phyloP scores from a whole-genome alignment of 495 filamentous ascomycete genomes.

The Neurospora tetraspora region DNA sequence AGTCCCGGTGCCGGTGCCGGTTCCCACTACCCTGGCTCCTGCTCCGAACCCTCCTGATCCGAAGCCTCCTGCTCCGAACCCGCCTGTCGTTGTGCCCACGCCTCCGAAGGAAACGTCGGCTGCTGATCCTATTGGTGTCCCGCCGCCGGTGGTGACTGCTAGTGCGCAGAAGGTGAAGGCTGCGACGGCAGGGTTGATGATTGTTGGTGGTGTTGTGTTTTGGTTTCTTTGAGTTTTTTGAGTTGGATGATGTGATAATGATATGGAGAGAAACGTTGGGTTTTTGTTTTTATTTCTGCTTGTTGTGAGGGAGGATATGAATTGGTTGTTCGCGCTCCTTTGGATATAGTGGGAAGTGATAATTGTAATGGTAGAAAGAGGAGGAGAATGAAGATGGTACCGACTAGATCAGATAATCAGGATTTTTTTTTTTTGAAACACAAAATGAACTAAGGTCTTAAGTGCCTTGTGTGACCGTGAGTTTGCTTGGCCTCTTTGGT shows the following conservation, averaged over 20 bases:
- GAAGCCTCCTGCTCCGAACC: not conserved
- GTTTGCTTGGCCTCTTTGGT: not conserved
- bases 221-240: conserved; percentile 2
- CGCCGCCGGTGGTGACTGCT: not conserved
- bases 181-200: conserved; percentile 7
- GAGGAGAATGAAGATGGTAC: not conserved
- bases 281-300: not conserved
- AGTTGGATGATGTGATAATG: not conserved
- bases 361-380: not conserved
- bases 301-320: not conserved
- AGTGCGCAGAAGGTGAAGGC: not conserved
- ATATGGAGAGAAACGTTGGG: not conserved
- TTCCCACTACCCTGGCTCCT: not conserved
- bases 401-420: not conserved
- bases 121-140: not conserved
- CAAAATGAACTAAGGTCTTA: too few relatives aligned
- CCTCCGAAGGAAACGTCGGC: not conserved
- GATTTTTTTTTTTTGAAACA: not conserved
- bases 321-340: not conserved
- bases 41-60: not conserved
- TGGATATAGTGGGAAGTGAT: not conserved
- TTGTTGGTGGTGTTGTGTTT: conserved; percentile 5
- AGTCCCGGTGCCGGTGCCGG: not conserved
- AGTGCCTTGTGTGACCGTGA: not conserved
- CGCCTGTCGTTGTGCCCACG: not conserved